Percentiles rank a stretch among this genome's conserved stretches.
Conservation (phyloP, 495 filamentous ascomycete genomes). For the Hypoxylon fuscum region DNA sequence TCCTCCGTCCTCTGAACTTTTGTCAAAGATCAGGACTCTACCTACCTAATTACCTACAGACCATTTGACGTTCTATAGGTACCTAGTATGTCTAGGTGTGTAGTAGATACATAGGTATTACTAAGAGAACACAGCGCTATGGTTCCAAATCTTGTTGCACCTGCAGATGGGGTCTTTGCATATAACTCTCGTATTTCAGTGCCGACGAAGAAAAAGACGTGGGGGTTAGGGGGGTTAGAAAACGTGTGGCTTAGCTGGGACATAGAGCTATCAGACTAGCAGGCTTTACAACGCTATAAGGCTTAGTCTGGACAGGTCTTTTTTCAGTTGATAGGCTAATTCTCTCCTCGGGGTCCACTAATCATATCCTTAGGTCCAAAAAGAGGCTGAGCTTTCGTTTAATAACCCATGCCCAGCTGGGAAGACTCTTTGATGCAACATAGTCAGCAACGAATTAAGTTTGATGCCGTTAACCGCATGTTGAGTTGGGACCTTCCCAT, state of each 20-base stretch:
- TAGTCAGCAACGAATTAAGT: constrained; percentile 26
- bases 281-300: constrained; percentile 27
- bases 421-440: constrained; percentile 7
- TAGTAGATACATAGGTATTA: too few species aligned
- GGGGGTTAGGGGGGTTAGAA: neutral
- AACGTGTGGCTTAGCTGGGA: neutral
- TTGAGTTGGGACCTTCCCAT: constrained; percentile 19
- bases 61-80: too few species aligned
- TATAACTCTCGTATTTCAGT: constrained; percentile 1
- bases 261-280: constrained; percentile 10
- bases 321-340: constrained; percentile 9
- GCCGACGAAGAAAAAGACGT: neutral
- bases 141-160: too few species aligned
- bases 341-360: constrained; percentile 3
- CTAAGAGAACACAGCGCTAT: too few species aligned
- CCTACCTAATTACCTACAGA: too few species aligned
- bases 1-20: neutral
- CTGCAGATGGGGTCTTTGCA: neutral
- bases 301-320: constrained; percentile 17
- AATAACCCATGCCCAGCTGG: constrained; percentile 19
- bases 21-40: neutral
- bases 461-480: constrained; percentile 4
- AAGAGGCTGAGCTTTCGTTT: constrained; percentile 36
- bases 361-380: constrained; percentile 12
- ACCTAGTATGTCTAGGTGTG: too few species aligned